Evolutionary conservation across 768 basidiomycete species (phyloP).

Genomic region (Roridomyces roridus): DNA sequence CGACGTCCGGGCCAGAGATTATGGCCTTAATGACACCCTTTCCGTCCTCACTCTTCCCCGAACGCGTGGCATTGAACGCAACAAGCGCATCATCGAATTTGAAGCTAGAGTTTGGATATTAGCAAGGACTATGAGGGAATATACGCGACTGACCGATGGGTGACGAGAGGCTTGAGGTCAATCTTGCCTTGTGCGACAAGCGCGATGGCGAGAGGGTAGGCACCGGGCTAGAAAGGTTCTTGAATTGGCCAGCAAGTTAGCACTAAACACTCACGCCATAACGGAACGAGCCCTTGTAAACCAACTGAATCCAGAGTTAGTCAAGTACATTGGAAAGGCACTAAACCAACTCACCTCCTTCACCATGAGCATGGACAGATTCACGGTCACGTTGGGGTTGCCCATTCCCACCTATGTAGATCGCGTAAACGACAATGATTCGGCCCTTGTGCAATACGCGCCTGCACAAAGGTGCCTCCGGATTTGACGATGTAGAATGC

Average conservation of each 20-base stretch:
- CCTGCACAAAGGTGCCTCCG: slow-evolving; percentile 80
- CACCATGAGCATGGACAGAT: slow-evolving; percentile 67
- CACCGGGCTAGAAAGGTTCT: slow-evolving; percentile 63
- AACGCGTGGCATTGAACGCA: slow-evolving; percentile 84
- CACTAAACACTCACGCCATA: slow-evolving; percentile 64
- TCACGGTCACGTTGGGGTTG: slow-evolving; percentile 72
- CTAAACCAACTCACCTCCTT: background rate
- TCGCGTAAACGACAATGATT: slow-evolving; percentile 9
- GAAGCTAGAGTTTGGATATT: slow-evolving; percentile 49
- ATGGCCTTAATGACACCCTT: slow-evolving; percentile 89
- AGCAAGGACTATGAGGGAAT: background rate
- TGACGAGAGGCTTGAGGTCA: slow-evolving; percentile 87
- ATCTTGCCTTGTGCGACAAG: slow-evolving; percentile 84
- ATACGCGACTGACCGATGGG: slow-evolving; percentile 67
- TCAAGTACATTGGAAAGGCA: background rate
- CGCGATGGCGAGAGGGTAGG: slow-evolving; percentile 85
- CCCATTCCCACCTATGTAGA: slow-evolving; percentile 78
- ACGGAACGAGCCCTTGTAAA: slow-evolving; percentile 91
- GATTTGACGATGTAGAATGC: slow-evolving; percentile 76
- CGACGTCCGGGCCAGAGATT: slow-evolving; percentile 80
- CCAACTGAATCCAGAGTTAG: slow-evolving; percentile 68
- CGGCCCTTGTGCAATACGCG: slow-evolving; percentile 26
- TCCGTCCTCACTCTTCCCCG: slow-evolving; percentile 85
- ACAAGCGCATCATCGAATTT: slow-evolving; percentile 76
- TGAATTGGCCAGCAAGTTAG: background rate